Conservation (phyloP, 2,329 filamentous ascomycete genomes). For the Ophiostoma sp. region DNA sequence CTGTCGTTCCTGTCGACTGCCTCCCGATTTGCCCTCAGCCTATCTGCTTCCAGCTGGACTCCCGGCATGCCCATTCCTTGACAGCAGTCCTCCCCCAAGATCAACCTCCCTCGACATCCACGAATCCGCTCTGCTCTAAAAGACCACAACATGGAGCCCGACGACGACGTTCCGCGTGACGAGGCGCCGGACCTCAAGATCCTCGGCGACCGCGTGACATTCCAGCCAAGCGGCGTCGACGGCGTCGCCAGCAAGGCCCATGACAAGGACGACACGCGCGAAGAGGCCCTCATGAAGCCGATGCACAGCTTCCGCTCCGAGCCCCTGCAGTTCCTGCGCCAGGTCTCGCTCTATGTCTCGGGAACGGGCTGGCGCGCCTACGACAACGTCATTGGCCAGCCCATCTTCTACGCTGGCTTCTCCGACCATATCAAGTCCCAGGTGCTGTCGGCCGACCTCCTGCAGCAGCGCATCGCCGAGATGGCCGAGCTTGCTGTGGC, state of each 20-base stretch:
- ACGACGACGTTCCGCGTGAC: constrained; percentile 39
- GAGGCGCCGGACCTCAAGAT: constrained; percentile 73
- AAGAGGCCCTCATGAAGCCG: constrained; percentile 69
- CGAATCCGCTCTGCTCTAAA: too few relatives aligned
- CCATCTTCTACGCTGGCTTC: constrained; percentile 89
- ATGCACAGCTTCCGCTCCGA: constrained; percentile 79
- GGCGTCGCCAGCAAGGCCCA: constrained; percentile 35
- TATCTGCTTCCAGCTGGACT: too few relatives aligned
- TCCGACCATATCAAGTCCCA: constrained; percentile 79
- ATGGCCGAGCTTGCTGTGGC: constrained; percentile 68
- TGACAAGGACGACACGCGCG: constrained; percentile 49
- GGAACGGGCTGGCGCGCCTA: constrained; percentile 95
- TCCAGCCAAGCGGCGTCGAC: constrained; percentile 65
- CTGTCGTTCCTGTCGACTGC: too few relatives aligned
- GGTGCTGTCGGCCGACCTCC: constrained; percentile 68
- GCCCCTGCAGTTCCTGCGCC: constrained; percentile 74
- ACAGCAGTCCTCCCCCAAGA: neutral
- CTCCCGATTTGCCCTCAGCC: too few relatives aligned
- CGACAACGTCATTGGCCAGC: constrained; percentile 82
- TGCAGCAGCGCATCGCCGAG: constrained; percentile 68
- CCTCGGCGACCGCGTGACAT: constrained; percentile 65
- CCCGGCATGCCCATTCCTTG: neutral
- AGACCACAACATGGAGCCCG: constrained; percentile 28
- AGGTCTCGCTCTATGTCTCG: constrained; percentile 87
- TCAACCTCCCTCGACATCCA: neutral